Conservation (phyloP, 2,329 filamentous ascomycete species). For the Helminthosporium solani region DNA sequence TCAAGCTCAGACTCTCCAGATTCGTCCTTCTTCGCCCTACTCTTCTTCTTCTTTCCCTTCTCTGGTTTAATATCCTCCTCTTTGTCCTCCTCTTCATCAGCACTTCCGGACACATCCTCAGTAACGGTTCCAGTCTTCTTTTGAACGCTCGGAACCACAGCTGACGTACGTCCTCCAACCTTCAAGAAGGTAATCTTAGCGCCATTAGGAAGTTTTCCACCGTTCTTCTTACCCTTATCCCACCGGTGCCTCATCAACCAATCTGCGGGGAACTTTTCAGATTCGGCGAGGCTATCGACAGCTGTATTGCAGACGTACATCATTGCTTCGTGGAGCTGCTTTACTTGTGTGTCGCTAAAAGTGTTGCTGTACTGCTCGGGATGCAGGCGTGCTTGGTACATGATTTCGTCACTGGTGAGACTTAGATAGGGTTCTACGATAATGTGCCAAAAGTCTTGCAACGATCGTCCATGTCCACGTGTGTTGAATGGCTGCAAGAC, state of each 20-base stretch:
- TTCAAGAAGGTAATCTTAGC: slow-evolving; percentile 83
- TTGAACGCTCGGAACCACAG: slow-evolving; percentile 80
- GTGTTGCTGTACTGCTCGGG: slow-evolving; percentile 92
- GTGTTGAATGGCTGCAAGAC: too few species aligned
- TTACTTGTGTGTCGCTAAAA: slow-evolving; percentile 70
- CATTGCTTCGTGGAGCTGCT: slow-evolving; percentile 69
- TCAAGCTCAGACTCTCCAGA: slow-evolving; percentile 10
- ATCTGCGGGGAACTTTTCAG: slow-evolving; percentile 76
- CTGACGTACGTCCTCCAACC: slow-evolving; percentile 88
- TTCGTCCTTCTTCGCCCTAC: slow-evolving; percentile 15
- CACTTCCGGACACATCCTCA: slow-evolving; percentile 51
- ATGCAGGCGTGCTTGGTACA: slow-evolving; percentile 86
- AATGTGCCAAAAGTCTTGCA: not conserved
- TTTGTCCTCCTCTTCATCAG: slow-evolving; percentile 22
- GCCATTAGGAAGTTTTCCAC: slow-evolving; percentile 73
- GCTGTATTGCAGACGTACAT: slow-evolving; percentile 78
- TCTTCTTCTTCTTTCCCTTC: slow-evolving; percentile 33
- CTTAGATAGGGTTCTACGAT: not conserved
- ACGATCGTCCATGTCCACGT: too few species aligned
- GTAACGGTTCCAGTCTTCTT: slow-evolving; percentile 71
- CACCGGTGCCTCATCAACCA: slow-evolving; percentile 88
- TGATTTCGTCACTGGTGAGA: slow-evolving; percentile 43
- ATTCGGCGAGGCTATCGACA: slow-evolving; percentile 76
- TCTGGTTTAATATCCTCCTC: slow-evolving; percentile 27
- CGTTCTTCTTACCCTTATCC: slow-evolving; percentile 80